These are phyloP conservation scores for Fusarium pilosicola DNA, from an alignment of 2,329 filamentous ascomycete species.

Conservation along the genomic window DNA sequence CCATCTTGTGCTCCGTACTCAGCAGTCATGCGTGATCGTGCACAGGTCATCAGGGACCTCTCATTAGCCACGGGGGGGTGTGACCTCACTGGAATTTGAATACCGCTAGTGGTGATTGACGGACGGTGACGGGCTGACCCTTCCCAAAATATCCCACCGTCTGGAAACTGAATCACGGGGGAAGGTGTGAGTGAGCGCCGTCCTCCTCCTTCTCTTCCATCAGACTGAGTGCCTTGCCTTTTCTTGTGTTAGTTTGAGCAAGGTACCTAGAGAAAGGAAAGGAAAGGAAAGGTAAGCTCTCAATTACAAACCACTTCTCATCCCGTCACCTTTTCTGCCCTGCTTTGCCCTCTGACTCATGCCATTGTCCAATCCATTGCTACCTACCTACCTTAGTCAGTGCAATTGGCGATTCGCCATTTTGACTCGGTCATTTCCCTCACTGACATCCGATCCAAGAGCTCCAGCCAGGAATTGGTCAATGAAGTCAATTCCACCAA, in stretches of 20 bases:
- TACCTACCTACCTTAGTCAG: not conserved
- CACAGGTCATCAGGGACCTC: slow-evolving; percentile 37
- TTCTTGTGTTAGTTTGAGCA: not conserved
- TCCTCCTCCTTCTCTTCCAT: slow-evolving; percentile 3
- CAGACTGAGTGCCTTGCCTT: slow-evolving; percentile 3
- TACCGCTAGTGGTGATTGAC: not conserved
- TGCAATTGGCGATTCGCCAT: slow-evolving; percentile 6
- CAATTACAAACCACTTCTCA: slow-evolving; percentile 24
- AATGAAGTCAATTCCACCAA: slow-evolving; percentile 27
- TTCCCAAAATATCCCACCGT: slow-evolving; percentile 42
- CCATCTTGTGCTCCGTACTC: slow-evolving; percentile 2
- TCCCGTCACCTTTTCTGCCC: not conserved
- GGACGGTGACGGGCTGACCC: slow-evolving; percentile 30
- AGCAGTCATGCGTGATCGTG: slow-evolving; percentile 33
- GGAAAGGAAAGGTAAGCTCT: not conserved
- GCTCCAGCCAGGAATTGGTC: slow-evolving; percentile 14
- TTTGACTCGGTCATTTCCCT: not conserved
- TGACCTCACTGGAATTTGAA: slow-evolving; percentile 11
- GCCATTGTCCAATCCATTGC: slow-evolving; percentile 4
- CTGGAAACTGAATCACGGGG: slow-evolving; percentile 23
- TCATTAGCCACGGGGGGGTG: slow-evolving; percentile 28
- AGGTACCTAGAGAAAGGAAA: not conserved
- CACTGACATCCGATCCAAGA: not conserved
- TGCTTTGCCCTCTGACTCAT: not conserved
- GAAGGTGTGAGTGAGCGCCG: not conserved